Base-by-base conservation (phyloP, 768 basidiomycete species). In the Naematelia aurantialba region DNA sequence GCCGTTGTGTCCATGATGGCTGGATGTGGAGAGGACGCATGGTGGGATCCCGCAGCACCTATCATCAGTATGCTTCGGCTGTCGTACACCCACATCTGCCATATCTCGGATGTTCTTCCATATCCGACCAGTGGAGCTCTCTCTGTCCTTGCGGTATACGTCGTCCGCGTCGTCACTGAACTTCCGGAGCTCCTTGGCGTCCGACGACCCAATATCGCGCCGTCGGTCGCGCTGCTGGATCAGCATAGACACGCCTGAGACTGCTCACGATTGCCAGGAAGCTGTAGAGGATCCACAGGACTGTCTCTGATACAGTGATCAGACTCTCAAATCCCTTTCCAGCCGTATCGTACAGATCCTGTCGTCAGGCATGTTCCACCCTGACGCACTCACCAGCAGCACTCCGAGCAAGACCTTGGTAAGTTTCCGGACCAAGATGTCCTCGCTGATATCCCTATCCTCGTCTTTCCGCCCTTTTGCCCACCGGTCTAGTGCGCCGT, bases 51-150 rank as follows among this genome's bases (percentile, higher is more conserved):
- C 34, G 34, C 8, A 39, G 34, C 34, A 39, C 34, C 34, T 39
- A 17, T 39, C 34, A 39, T 39, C 34, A 39, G 34, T 17, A 8
- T 17, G 8, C 8, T 39, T 8, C 34, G 21, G 39, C 52, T 39
- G n/a, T 39, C 17, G 34, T 8, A 17, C 34, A 54, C 66, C 14
- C 31, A 63, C 66, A 42, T 67, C 59, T 3, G 59, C 55, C 56
- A 67, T 67, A 42, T 63, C 62, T 3, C 50, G 48, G 26, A 67
- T 50, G 29, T 67, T 67, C n/a, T 22, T 21, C 56, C 58, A 61
- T 17, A 27, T 39, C 30, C 47, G 27, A 17, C 34, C 34, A 25
- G 17, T n/a, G 59, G 54, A 11, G 25, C 11, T 22, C 58, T 51
- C 3, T 30, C 24, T 11, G 19, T 24, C 58, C 49, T 19, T 48